Conservation (phyloP, 306 rosid genomes). For the Vicia sativa region DNA sequence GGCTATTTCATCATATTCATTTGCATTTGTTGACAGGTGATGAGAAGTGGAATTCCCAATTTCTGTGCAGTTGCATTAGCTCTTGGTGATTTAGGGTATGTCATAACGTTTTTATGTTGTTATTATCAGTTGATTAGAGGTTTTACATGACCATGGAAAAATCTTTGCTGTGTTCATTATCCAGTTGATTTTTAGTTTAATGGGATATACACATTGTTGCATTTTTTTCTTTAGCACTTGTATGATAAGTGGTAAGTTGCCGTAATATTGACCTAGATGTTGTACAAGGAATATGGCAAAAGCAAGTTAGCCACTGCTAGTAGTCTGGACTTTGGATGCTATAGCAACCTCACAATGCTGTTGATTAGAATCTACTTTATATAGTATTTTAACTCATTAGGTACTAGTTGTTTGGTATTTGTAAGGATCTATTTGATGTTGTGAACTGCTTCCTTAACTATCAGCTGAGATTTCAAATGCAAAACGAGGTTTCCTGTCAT, state of each 20-base stretch:
- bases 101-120: constrained; percentile 36
- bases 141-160: background rate
- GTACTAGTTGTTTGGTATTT: constrained; percentile 6
- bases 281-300: constrained; percentile 23
- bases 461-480: background rate
- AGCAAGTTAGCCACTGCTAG: background rate
- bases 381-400: constrained; percentile 25
- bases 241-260: constrained; percentile 25
- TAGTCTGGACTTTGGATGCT: background rate
- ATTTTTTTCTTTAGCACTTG: background rate
- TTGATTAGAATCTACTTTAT: constrained; percentile 17
- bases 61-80: constrained; percentile 99
- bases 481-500: background rate
- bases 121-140: constrained; percentile 30
- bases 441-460: background rate
- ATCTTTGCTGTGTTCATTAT: constrained; percentile 20
- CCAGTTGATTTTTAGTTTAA: background rate
- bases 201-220: background rate
- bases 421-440: constrained; percentile 1
- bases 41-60: constrained; percentile 96
- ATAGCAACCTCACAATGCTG: constrained; percentile 12
- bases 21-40: constrained; percentile 64
- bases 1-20: constrained; percentile 9
- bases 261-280: constrained; percentile 6
- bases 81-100: constrained; percentile 92